Conservation (phyloP, 2,329 filamentous ascomycete species). For the Penicillium paneum region DNA sequence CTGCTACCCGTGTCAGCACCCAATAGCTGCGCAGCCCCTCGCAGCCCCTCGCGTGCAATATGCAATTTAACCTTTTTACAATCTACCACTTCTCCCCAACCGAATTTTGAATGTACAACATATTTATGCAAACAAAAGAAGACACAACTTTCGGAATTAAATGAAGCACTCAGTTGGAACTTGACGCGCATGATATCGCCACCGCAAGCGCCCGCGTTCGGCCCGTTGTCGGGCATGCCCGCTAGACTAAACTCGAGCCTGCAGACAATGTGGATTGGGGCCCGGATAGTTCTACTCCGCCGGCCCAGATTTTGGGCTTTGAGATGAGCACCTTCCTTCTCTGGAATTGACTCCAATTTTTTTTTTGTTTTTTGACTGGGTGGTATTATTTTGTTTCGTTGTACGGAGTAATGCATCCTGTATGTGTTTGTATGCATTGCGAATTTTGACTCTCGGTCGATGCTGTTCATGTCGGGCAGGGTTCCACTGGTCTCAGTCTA, state of each 20-base stretch:
- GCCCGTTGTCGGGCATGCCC: conserved; percentile 29
- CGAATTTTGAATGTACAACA: not conserved
- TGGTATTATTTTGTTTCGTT: conserved; percentile 4
- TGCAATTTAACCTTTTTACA: conserved; percentile 3
- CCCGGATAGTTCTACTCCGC: conserved; percentile 17
- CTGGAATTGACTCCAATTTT: conserved; percentile 13
- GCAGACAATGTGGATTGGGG: conserved; percentile 12
- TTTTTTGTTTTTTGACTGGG: conserved; percentile 10
- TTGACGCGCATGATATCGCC: conserved; percentile 12
- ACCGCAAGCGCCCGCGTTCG: conserved; percentile 24
- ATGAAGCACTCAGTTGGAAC: not conserved
- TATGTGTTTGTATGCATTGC: not conserved
- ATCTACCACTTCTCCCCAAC: not conserved
- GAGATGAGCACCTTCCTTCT: conserved; percentile 18
- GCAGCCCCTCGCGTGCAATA: not conserved
- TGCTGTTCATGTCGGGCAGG: not conserved
- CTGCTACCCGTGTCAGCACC: not conserved
- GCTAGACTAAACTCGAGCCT: conserved; percentile 18
- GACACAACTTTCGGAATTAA: not conserved
- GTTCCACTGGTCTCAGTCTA: not conserved
- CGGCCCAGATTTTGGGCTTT: conserved; percentile 5
- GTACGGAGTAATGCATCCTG: not conserved
- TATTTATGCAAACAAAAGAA: not conserved
- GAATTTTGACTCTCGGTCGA: not conserved
- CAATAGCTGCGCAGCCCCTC: not conserved